Base-by-base conservation (phyloP, 2,329 filamentous ascomycete species). In the Neocatenulostroma microsporum region DNA sequence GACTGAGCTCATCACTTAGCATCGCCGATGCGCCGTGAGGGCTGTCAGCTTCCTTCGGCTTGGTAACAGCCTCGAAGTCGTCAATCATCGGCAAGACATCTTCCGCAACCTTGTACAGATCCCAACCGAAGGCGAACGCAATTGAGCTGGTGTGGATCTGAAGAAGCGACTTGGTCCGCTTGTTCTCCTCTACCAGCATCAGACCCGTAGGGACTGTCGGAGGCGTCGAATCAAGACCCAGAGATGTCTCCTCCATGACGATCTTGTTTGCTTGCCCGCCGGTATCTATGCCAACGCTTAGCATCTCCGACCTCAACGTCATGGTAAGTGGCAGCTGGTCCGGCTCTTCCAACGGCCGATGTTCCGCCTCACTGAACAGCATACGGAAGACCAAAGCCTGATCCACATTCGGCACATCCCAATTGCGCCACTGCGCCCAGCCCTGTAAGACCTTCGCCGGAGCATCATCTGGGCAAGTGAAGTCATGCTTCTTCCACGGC, bases 401-500 rank as follows among this genome's bases (percentile, higher is more conserved):
- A 37, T 74, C 69, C 19, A 88, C 70, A 49, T 91, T 75, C 11
- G 80, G 78, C 15, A 95, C 66, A 53, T 96, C 89, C 89, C 89
- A 96, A 41, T 82, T 83, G 39, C 86, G 79, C 88, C 89, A 96
- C 50, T 78, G 73, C 46, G 91, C 77, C 59, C 94, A 91, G 23
- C 74, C 76, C 21, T 70, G 63, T 2, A 86, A 65, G 3, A 88
- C 79, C 38, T 70, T 69, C 15, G 76, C 64, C 39, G 73, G 70
- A 13, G 77, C 76, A 58, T 86, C 70, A 3, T 61, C 53, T 2
- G 82, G 79, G 33, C 73, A 68, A 10, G 61, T 51, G 2, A 73
- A 58, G 3, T 66, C 34, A 15, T 40, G 39, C 14, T 32, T 35
- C 29, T 39, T 50, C 39, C 36, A 44, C 35, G 26, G 40, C 15